A percentile compares a stretch with the other conserved stretches of the same genome.
phyloP scores from a whole-genome alignment of 192 early-diverging fungal species.

The Entophlyctis luteolus region DNA sequence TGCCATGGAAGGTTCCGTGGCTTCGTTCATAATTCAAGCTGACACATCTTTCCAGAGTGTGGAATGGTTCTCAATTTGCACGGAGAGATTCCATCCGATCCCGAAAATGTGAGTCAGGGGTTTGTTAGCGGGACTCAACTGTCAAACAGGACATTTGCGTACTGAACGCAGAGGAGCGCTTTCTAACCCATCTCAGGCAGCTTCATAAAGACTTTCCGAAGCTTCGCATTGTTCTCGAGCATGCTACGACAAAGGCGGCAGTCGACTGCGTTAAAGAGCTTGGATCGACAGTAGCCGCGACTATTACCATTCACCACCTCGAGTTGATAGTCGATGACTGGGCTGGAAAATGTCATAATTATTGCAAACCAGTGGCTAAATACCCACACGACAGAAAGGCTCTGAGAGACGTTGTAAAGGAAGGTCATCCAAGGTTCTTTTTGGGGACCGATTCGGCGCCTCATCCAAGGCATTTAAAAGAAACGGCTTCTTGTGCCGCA shows the following conservation, averaged over 20 bases:
- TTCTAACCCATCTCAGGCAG: constrained; percentile 78
- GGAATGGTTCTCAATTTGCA: constrained; percentile 94
- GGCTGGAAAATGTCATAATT: constrained; percentile 94
- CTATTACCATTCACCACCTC: constrained; percentile 94
- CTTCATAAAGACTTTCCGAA: constrained; percentile 88
- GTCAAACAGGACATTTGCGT: constrained; percentile 73
- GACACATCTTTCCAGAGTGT: no score
- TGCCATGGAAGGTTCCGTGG: constrained; percentile 97
- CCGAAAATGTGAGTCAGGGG: constrained; percentile 51
- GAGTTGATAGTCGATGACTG: constrained; percentile 91
- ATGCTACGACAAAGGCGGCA: constrained; percentile 91
- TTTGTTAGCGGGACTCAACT: neutral
- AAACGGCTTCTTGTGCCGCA: constrained; percentile 74
- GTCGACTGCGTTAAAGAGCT: constrained; percentile 88
- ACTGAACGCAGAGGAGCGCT: constrained; percentile 92
- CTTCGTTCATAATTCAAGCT: no score
- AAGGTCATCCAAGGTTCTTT: constrained; percentile 94
- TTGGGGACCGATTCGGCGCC: constrained; percentile 95
- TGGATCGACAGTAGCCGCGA: constrained; percentile 87
- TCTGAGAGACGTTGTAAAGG: constrained; percentile 71
- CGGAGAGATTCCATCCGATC: constrained; percentile 87
- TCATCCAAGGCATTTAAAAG: constrained; percentile 83
- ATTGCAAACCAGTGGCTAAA: constrained; percentile 99
- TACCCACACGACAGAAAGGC: constrained; percentile 87
- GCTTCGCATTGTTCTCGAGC: constrained; percentile 92